Percentiles rank a stretch among this genome's conserved stretches.
Evolutionary conservation across 1,284 basidiomycete species (phyloP).

Genomic region (Apiotrichum brassicae): DNA sequence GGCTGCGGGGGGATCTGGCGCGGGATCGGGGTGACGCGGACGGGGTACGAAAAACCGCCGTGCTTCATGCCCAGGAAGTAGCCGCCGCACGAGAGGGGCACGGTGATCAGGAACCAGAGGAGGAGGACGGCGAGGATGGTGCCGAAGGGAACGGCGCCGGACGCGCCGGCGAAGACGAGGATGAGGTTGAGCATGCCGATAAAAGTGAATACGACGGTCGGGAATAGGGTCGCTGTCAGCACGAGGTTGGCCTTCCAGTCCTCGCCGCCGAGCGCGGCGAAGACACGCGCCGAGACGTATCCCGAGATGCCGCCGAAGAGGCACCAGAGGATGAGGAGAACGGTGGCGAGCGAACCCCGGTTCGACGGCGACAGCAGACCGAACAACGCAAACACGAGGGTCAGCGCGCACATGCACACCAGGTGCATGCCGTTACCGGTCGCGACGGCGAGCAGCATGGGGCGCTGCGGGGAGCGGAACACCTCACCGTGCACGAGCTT

Average conservation of each 20-base stretch:
- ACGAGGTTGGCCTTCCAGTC: constrained; percentile 77
- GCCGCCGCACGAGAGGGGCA: constrained; percentile 59
- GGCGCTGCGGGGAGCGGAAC: constrained; percentile 74
- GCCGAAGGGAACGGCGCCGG: constrained; percentile 92
- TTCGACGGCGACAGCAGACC: constrained; percentile 97
- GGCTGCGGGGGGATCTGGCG: constrained; percentile 79
- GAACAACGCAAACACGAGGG: constrained; percentile 89
- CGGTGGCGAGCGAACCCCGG: constrained; percentile 86
- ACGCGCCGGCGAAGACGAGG: constrained; percentile 76
- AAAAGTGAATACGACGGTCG: constrained; percentile 71
- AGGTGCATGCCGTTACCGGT: constrained; percentile 89
- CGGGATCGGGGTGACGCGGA: constrained; percentile 87
- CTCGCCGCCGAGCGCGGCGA: constrained; percentile 73
- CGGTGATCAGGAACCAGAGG: constrained; percentile 94
- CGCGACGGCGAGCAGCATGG: constrained; percentile 74
- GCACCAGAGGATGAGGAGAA: constrained; percentile 95
- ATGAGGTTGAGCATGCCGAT: constrained; percentile 83
- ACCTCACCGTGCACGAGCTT: constrained; percentile 89
- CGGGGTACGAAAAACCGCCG: constrained; percentile 69
- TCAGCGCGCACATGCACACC: constrained; percentile 80
- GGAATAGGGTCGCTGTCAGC: constrained; percentile 79
- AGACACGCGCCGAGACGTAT: constrained; percentile 79
- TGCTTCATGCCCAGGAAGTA: constrained; percentile 71
- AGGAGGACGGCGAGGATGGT: constrained; percentile 83
- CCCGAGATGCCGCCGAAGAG: constrained; percentile 88